phyloP scores from a whole-genome alignment of 2,329 filamentous ascomycete genomes.

The Biscogniauxia sp. region DNA sequence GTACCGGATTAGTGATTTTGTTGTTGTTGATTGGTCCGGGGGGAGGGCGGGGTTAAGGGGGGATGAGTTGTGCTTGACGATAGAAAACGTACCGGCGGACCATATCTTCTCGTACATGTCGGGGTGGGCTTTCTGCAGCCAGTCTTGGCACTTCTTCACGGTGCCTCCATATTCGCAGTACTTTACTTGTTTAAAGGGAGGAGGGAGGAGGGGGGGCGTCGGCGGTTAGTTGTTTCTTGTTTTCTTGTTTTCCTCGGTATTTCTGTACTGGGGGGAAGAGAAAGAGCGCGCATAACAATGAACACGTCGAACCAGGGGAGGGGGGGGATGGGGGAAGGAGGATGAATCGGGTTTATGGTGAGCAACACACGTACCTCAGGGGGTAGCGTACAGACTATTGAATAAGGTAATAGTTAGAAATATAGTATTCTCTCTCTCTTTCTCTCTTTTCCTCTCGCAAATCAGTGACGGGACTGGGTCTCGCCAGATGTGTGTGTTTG shows the following conservation, averaged over 20 bases:
- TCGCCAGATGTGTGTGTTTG: slow-evolving; percentile 7
- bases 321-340: background rate
- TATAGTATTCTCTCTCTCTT: background rate
- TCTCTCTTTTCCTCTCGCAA: background rate
- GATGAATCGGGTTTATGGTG: background rate
- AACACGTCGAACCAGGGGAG: background rate
- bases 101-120: slow-evolving; percentile 77
- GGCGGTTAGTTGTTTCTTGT: slow-evolving; percentile 5
- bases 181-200: slow-evolving; percentile 46
- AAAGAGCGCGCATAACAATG: background rate
- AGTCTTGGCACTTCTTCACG: slow-evolving; percentile 94
- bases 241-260: background rate
- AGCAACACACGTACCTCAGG: slow-evolving; percentile 52
- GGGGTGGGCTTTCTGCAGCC: slow-evolving; percentile 75
- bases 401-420: slow-evolving; percentile 6
- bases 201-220: no score
- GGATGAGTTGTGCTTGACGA: background rate
- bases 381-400: slow-evolving; percentile 60
- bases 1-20: background rate
- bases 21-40: background rate
- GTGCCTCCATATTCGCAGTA: slow-evolving; percentile 99
- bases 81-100: slow-evolving; percentile 65
- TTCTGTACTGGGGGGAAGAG: background rate
- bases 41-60: no score
- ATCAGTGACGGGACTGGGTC: background rate